Evolutionary conservation across 1,284 basidiomycete genomes (phyloP).

Genomic region (Omphalotus olearius): DNA sequence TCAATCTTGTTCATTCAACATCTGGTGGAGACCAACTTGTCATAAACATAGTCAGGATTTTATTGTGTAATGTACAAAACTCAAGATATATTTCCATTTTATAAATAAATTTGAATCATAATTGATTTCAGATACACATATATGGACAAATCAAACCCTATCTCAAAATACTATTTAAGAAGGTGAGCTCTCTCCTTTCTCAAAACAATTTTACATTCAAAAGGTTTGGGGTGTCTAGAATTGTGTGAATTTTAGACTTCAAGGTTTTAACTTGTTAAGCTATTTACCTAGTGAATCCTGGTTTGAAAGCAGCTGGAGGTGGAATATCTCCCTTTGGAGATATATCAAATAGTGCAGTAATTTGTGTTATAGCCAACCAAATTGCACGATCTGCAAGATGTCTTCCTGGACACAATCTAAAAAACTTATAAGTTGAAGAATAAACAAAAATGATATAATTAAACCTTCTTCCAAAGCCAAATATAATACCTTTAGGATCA

Average conservation of each 20-base stretch:
- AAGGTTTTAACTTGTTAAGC: background rate
- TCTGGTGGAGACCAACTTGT: too few species aligned
- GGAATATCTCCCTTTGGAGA: background rate
- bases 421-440: background rate
- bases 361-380: background rate
- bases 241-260: too few species aligned
- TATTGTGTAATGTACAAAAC: too few species aligned
- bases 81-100: too few species aligned
- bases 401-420: background rate
- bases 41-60: too few species aligned
- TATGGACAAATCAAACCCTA: too few species aligned
- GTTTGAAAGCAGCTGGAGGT: background rate
- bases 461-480: background rate
- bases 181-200: background rate
- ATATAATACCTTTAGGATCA: background rate
- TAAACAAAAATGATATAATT: background rate
- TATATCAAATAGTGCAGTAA: background rate
- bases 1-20: too few species aligned
- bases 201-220: background rate
- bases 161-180: background rate
- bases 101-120: too few species aligned
- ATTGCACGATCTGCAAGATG: background rate
- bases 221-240: background rate
- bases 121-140: too few species aligned
- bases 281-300: background rate